A percentile compares a stretch with the other conserved stretches of the same genome.
Conservation (phyloP, 179 eudicot species). For the Dionaea muscipula region DNA sequence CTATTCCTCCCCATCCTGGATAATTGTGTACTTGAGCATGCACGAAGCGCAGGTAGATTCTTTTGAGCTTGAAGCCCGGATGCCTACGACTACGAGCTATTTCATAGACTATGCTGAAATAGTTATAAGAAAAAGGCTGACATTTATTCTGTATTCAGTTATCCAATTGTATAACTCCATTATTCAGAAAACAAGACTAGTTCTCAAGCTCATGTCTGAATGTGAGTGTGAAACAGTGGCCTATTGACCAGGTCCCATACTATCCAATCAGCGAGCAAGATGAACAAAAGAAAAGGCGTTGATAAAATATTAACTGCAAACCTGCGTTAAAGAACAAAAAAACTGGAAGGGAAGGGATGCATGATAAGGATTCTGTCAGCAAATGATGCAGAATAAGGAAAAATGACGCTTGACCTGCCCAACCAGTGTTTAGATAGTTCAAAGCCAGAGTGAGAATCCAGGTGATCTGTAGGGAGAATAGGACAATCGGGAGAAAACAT, state of each 20-base stretch:
- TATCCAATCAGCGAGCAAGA: no score
- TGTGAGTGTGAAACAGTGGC: no score
- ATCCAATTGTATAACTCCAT: neutral
- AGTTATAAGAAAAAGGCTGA: neutral
- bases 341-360: neutral
- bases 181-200: neutral
- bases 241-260: no score
- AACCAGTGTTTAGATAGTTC: slow-evolving; percentile 58
- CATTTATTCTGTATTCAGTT: neutral
- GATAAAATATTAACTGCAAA: no score
- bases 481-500: slow-evolving; percentile 46
- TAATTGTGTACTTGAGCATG: no score
- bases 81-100: no score
- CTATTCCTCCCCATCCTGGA: no score
- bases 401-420: slow-evolving; percentile 35
- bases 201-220: no score
- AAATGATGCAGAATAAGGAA: neutral
- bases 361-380: neutral
- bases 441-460: slow-evolving; percentile 34
- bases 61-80: no score
- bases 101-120: no score
- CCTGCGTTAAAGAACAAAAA: neutral
- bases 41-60: no score
- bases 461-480: slow-evolving; percentile 37
- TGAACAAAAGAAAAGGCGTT: no score